Conservation (phyloP, 108 stramenopile species). For the Fragilaria crotonensis region DNA sequence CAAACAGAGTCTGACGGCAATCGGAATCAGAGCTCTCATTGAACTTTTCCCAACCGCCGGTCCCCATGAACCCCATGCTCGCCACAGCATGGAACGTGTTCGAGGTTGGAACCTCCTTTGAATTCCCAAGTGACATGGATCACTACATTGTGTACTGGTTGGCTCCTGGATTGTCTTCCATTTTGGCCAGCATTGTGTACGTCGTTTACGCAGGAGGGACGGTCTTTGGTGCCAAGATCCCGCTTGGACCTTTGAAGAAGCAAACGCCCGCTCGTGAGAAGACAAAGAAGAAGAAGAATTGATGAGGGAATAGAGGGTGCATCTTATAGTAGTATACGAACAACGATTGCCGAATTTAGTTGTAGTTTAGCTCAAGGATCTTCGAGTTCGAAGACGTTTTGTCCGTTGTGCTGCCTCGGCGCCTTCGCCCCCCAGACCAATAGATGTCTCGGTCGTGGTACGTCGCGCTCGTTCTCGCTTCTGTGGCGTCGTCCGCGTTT, state of each 20-base stretch:
- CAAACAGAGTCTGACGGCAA: constrained; percentile 79
- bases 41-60: constrained; percentile 74
- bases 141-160: constrained; percentile 88
- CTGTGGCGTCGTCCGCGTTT: too few relatives aligned
- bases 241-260: constrained; percentile 67
- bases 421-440: too few relatives aligned
- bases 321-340: not conserved
- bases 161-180: constrained; percentile 49
- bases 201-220: constrained; percentile 69
- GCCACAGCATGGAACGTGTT: constrained; percentile 75
- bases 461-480: too few relatives aligned
- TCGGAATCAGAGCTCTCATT: constrained; percentile 80
- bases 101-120: constrained; percentile 40
- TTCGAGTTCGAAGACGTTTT: not conserved
- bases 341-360: not conserved
- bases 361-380: not conserved
- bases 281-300: constrained; percentile 40
- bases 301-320: not conserved
- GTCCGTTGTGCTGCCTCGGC: too few relatives aligned
- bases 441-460: too few relatives aligned
- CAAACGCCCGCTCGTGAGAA: constrained; percentile 13
- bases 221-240: constrained; percentile 61
- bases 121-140: constrained; percentile 44
- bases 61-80: constrained; percentile 91
- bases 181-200: constrained; percentile 59